Base-by-base conservation (phyloP, 352 stramenopile species). In the Pythium monospermum region DNA sequence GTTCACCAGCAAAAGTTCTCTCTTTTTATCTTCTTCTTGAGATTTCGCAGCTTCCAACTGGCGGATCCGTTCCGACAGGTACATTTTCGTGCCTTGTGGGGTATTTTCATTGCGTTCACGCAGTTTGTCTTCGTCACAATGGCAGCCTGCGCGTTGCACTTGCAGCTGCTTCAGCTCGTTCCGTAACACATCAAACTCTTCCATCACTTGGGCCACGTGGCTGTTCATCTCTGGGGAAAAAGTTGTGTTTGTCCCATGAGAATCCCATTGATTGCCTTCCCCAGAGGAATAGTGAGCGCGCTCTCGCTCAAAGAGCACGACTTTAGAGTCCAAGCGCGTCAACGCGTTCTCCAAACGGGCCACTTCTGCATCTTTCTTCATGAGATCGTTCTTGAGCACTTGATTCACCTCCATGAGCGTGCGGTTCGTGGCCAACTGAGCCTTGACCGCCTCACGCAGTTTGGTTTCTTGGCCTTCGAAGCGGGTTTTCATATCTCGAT, bases 1-100 rank as follows among this genome's bases (percentile, higher is more conserved):
- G 25, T 88, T 88, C 15, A 80, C 65, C 8, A 88, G 51, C 23
- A 88, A 56, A 5, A 88, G 51, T 30, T 85, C 77, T n/a, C 77
- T 63, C 10, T 74, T 71, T 38, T 83, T 88, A 16, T 68, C 52
- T n/a, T 74, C 63, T 27, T 78, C 66, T 10, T 66, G 53, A 11
- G 70, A 40, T 40, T 77, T 74, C 10, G 56, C 57, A 13, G 69
- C 42, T 16, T 88, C 72, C 4, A 86, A 51, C 23, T 82, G 70
- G 6, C 72, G 68, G n/a, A 88, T 70, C 4, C 61, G 69, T 18
- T 67, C 68, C 37, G 65, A 39, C 23, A 81, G 82, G 48, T 68
- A 74, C 4, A 45, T 37, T 27, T 60, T 66, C 25, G 33, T 45
- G 22, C 21, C 46, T 15, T 38, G 27, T 0, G 35, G 53, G 4